Base-by-base conservation (phyloP, 371 early-diverging fungal genomes). In the Massospora cicadina region DNA sequence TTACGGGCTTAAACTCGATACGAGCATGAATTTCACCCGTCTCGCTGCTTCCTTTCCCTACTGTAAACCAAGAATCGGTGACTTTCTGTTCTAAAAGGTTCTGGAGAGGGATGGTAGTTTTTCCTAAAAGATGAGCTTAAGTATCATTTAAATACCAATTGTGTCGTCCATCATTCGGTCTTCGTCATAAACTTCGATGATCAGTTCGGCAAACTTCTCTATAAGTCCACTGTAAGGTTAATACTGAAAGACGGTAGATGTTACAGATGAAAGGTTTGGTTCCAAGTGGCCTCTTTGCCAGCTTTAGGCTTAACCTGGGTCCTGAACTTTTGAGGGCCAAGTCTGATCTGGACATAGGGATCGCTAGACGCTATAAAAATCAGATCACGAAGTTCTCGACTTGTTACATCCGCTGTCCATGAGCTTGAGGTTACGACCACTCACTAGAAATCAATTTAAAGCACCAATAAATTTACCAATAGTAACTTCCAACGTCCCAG, bases 261-360 rank as follows among this genome's bases (percentile, higher is more conserved):
- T 62, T 62, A 62, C 62, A 64, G 54, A 10, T 56, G 7, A 31
- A 64, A 64, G 24, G 64, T 64, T 64, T 64, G 64, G 23, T 64
- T 64, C 64, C 64, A 64, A 17, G 26, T 28, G 17, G 56, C 55
- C 30, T 64, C 54, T 26, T 54, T 33, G 31, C 64, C 64, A 56
- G 64, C 64, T 10, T 64, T 64, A 25, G n/a, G 25, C 31, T 64
- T 64, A 21, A 64, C 56, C 32, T 64, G 56, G 29, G 64, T 64
- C 56, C 32, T 64, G 57, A 55, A 64, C 25, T 64, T 64, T 29
- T 64, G 55, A 26, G 54, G 26, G 24, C 56, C 55, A 25, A 25
- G 30, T 54, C 56, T 64, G 54, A 64, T 55, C 32, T 55, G 12
- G 23, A 56, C 55, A 29, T 64, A 64, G 24, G 64, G 55, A 29